These are phyloP conservation scores for Neonectria ditissima DNA, from an alignment of 2,329 filamentous ascomycete genomes.

Conservation along the genomic window DNA sequence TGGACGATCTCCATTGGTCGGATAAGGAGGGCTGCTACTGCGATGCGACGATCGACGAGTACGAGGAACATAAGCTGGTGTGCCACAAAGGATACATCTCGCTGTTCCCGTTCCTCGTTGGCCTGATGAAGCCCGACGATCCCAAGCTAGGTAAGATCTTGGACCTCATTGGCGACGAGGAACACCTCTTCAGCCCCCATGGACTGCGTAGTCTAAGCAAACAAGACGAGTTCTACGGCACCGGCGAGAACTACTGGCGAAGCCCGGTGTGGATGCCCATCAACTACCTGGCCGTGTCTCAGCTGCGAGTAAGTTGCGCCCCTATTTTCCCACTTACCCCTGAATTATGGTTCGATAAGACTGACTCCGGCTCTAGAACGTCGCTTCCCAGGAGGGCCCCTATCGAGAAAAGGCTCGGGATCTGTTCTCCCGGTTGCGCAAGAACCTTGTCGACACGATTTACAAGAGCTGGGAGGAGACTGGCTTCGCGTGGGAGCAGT, in stretches of 20 bases:
- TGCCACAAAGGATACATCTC: constrained; percentile 98
- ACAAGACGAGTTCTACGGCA: constrained; percentile 85
- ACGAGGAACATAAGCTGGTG: constrained; percentile 88
- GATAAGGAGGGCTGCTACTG: constrained; percentile 85
- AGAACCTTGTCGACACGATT: constrained; percentile 89
- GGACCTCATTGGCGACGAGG: constrained; percentile 81
- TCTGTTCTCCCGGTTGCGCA: constrained; percentile 81
- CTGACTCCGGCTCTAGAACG: constrained; percentile 56
- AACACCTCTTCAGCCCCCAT: constrained; percentile 89
- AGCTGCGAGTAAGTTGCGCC: constrained; percentile 75
- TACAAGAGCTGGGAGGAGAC: constrained; percentile 90
- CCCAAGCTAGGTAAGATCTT: constrained; percentile 80
- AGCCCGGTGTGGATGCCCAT: constrained; percentile 96
- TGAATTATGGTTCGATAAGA: constrained; percentile 9
- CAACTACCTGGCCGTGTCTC: constrained; percentile 87
- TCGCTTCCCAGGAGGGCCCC: constrained; percentile 75
- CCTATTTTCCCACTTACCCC: constrained; percentile 4
- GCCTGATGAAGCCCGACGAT: constrained; percentile 79
- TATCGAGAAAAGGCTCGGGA: constrained; percentile 75
- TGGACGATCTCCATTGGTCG: constrained; percentile 95
- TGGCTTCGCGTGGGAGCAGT: constrained; percentile 98
- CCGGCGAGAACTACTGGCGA: constrained; percentile 96
- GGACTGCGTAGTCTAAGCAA: constrained; percentile 93
- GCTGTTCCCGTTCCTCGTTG: constrained; percentile 90
- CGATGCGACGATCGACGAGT: constrained; percentile 94